Base-by-base conservation (phyloP, 345 rosid species). In the Gossypium turneri region DNA sequence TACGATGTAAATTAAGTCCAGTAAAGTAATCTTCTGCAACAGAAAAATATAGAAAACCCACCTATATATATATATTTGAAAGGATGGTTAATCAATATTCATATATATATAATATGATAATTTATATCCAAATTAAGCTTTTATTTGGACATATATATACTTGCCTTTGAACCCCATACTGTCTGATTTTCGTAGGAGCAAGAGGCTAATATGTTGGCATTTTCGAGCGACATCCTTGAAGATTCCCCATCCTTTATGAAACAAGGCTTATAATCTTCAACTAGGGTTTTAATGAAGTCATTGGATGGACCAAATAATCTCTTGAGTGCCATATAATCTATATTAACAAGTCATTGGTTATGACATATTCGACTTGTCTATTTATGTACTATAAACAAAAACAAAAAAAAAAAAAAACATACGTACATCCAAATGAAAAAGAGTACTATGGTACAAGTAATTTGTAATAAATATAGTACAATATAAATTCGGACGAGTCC, bases 21-120 rank as follows among this genome's bases (percentile, higher is more conserved):
- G 88, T 86, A 68, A 84, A 78, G 67, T 9, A 65, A 73, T 86
- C 90, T 75, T 86, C 90, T 7, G 77, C n/a, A 25, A 86, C 80
- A 19, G 78, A 74, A 55, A 52, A 2, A 66, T 86, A 83, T 76
- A 58, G 9, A 56, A 84, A 84, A 10, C 90, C 85, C 2, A 86
- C 81, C 90, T 86, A 63, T 9, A 15, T 86, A 63, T 9, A 15
- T 8, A 45, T 34, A 34, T 34, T 34, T 34, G 41, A 34, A 16
- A 29, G 12, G 2, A 3, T 13, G 10, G 10, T 12, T 5, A 29
- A 61, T 27, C 2, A 12, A 4, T 34, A 34, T 4, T 29, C 6
- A 29, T 29, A 24, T 1, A 11, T 61, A 15, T 27, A 24, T 1
- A 11, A 22, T 61, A 15, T 27, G 1, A 59, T 45, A 11, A 61